phyloP scores from a whole-genome alignment of 352 stramenopile species.

The Blastocystis sp. region DNA sequence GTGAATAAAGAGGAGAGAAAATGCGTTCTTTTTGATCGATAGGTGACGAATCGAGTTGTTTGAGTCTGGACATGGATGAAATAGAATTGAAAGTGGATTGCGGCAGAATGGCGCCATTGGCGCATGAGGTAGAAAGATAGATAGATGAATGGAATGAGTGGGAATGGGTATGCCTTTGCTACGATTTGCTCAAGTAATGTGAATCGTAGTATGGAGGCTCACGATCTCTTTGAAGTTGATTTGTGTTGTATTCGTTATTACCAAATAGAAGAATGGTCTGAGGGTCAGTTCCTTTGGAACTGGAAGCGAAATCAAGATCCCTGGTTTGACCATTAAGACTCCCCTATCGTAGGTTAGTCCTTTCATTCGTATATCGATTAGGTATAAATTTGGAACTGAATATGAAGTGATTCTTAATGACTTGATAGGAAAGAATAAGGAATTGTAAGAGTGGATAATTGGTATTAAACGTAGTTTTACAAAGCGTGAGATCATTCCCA shows the following conservation, averaged over 20 bases:
- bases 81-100: not conserved
- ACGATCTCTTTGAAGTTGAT: slow-evolving; percentile 9
- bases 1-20: not conserved
- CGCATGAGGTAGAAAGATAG: not conserved
- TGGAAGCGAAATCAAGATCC: slow-evolving; percentile 29
- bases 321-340: not conserved
- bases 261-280: slow-evolving; percentile 1
- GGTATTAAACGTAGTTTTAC: slow-evolving; percentile 13
- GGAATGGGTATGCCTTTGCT: slow-evolving; percentile 43
- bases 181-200: slow-evolving; percentile 50
- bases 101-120: not conserved
- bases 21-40: not conserved
- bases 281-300: slow-evolving; percentile 32
- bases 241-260: not conserved
- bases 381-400: slow-evolving; percentile 47
- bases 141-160: not conserved
- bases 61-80: not conserved
- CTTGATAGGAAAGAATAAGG: slow-evolving; percentile 13
- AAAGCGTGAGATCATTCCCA: slow-evolving; percentile 28
- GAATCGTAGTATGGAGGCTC: slow-evolving; percentile 55
- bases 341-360: not conserved
- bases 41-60: not conserved
- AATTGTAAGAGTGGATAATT: not conserved
- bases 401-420: slow-evolving; percentile 48
- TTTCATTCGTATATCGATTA: not conserved